Conservation (phyloP, 805 yeast genomes). For the Ogataea paraovalis region DNA sequence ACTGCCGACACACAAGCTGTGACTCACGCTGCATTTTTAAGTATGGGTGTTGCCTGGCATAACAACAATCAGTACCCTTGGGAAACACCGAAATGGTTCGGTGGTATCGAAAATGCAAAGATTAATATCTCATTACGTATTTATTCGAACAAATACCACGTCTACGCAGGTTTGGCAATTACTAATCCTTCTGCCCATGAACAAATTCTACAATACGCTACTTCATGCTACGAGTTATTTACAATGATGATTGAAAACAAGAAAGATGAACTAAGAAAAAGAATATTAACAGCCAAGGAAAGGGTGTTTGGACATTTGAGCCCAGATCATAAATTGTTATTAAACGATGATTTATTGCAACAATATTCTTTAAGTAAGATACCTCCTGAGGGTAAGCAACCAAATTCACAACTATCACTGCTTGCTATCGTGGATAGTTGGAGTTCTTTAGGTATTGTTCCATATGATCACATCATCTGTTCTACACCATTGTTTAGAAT, state of each 20-base stretch:
- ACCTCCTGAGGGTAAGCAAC: conserved; percentile 64
- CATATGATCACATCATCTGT: conserved; percentile 95
- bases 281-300: conserved; percentile 65
- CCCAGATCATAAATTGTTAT: conserved; percentile 51
- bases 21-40: conserved; percentile 93
- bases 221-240: conserved; percentile 76
- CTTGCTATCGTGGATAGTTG: conserved; percentile 93
- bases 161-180: conserved; percentile 95
- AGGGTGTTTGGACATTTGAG: conserved; percentile 70
- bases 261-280: conserved; percentile 48
- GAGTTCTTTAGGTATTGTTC: conserved; percentile 79
- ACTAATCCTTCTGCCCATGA: conserved; percentile 92
- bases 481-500: conserved; percentile 92
- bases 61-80: conserved; percentile 83
- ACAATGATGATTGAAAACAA: conserved; percentile 75
- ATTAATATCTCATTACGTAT: conserved; percentile 89
- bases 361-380: conserved; percentile 71
- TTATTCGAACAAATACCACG: conserved; percentile 94
- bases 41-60: conserved; percentile 98
- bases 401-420: conserved; percentile 86
- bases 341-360: conserved; percentile 77
- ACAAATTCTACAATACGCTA: conserved; percentile 86
- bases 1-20: conserved; percentile 99
- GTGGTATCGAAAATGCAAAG: conserved; percentile 95
- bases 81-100: conserved; percentile 80